Conservation (phyloP, 495 filamentous ascomycete genomes). For the Acidomyces sp. region DNA sequence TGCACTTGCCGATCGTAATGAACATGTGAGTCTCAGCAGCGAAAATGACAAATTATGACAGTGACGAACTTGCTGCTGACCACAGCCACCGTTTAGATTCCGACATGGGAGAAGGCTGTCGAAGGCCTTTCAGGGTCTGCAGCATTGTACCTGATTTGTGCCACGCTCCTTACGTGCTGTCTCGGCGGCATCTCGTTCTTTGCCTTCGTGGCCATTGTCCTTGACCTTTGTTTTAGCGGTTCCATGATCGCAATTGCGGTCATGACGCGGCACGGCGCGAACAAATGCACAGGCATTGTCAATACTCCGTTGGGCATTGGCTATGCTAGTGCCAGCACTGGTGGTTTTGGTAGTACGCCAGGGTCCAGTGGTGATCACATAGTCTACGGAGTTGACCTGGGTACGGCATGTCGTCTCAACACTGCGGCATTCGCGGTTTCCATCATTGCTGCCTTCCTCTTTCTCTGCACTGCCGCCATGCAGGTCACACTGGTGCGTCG, state of each 20-base stretch:
- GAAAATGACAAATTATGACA: background rate
- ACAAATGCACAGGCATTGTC: conserved; percentile 48
- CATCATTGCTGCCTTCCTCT: conserved; percentile 46
- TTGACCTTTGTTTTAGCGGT: conserved; percentile 46
- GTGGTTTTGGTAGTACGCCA: conserved; percentile 20
- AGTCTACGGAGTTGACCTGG: conserved; percentile 35
- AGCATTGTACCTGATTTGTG: conserved; percentile 57
- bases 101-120: conserved; percentile 57
- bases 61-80: background rate
- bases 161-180: conserved; percentile 61
- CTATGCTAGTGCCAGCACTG: conserved; percentile 32
- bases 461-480: conserved; percentile 26
- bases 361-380: conserved; percentile 18
- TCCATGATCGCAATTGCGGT: conserved; percentile 49
- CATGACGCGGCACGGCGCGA: conserved; percentile 48
- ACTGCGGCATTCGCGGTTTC: conserved; percentile 63
- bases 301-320: conserved; percentile 56
- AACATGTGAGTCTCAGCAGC: conserved; percentile 33
- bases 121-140: conserved; percentile 68
- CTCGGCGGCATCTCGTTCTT: conserved; percentile 55
- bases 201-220: conserved; percentile 54
- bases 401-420: conserved; percentile 54
- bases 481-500: conserved; percentile 53
- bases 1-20: conserved; percentile 43
- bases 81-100: conserved; percentile 1